phyloP scores from a whole-genome alignment of 2,329 filamentous ascomycete genomes.

The Beauveria sp. region DNA sequence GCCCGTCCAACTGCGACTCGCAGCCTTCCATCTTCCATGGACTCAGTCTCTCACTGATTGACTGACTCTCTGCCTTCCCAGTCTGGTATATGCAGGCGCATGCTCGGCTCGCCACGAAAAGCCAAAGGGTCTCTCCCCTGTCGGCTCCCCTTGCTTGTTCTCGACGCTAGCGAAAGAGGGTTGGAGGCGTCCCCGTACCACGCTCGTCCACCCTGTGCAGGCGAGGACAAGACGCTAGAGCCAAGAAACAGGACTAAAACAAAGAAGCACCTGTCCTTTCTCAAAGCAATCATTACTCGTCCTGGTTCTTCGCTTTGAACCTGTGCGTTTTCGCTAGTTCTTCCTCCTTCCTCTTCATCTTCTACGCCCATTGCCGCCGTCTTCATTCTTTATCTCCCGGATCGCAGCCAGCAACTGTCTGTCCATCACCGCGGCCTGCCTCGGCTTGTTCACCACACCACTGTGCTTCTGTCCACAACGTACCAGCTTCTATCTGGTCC shows the following conservation, averaged over 20 bases:
- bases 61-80: not conserved
- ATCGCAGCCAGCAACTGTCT: not conserved
- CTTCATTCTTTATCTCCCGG: not conserved
- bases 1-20: not conserved
- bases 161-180: conserved; percentile 2
- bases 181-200: not conserved
- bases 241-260: conserved; percentile 6
- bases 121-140: conserved; percentile 2
- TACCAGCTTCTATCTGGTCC: not conserved
- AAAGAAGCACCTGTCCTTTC: conserved; percentile 5
- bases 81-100: not conserved
- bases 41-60: not conserved
- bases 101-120: not conserved
- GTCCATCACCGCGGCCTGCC: not conserved
- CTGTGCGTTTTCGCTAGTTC: not conserved
- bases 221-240: conserved; percentile 7
- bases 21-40: not conserved
- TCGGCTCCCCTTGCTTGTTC: not conserved
- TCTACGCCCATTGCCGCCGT: not conserved
- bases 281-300: not conserved
- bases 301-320: not conserved
- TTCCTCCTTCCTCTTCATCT: not conserved
- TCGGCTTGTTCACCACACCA: not conserved
- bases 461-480: not conserved
- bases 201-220: conserved; percentile 4